A percentile compares a stretch with the other conserved stretches of the same genome.
These are phyloP conservation scores for Spiromastix sp. DNA, from an alignment of 2,329 filamentous ascomycete species.

Conservation along the genomic window DNA sequence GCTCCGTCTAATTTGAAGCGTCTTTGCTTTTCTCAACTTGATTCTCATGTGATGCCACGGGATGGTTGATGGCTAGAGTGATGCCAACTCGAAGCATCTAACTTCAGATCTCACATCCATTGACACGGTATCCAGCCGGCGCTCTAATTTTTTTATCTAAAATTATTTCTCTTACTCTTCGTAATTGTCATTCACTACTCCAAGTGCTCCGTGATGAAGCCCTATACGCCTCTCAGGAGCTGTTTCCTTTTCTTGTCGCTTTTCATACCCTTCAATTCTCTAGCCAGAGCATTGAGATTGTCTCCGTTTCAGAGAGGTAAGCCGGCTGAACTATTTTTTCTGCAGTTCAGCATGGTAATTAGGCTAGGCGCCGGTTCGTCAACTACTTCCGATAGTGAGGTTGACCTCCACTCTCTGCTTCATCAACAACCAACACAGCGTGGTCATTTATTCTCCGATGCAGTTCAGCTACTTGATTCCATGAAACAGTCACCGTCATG, in stretches of 20 bases:
- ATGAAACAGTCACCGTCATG: conserved; percentile 41
- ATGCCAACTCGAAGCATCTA: no score
- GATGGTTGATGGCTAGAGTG: no score
- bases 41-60: no score
- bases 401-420: conserved; percentile 21
- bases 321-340: conserved; percentile 1
- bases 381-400: conserved; percentile 8
- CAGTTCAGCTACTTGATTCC: conserved; percentile 33
- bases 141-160: no score
- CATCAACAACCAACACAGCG: conserved; percentile 14
- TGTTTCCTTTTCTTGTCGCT: not conserved
- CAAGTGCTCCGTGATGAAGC: no score
- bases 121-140: no score
- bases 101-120: no score
- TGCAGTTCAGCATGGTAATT: conserved; percentile 2
- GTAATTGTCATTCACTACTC: no score
- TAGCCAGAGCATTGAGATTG: conserved; percentile 5
- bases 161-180: no score
- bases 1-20: no score
- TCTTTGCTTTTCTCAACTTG: no score
- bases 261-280: not conserved
- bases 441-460: conserved; percentile 31
- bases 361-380: conserved; percentile 5
- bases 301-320: conserved; percentile 9
- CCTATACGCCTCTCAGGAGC: not conserved